phyloP scores from a whole-genome alignment of 441 rosid genomes.

The Adansonia madagascariensis region DNA sequence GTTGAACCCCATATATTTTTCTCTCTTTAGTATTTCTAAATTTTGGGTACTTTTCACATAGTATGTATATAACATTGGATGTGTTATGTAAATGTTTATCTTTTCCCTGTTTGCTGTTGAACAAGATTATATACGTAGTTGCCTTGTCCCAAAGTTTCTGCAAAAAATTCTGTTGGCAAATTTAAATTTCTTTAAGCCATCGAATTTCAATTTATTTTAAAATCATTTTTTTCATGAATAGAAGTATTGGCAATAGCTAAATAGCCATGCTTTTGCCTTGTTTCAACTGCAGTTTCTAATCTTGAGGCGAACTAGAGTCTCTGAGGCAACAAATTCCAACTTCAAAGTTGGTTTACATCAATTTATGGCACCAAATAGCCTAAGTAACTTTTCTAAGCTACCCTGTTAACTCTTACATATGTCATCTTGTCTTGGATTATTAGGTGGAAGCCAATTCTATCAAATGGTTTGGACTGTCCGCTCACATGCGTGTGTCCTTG shows the following conservation, averaged over 20 bases:
- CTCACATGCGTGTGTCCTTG: not conserved
- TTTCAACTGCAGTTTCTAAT: conserved; percentile 1
- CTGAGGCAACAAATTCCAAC: not conserved
- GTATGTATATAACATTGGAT: not conserved
- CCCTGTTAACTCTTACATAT: not conserved
- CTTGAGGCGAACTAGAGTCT: not conserved
- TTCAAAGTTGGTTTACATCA: conserved; percentile 15
- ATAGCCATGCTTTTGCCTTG: conserved; percentile 13
- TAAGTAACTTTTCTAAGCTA: conserved; percentile 1
- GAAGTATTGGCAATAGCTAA: not conserved
- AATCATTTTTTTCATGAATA: not conserved
- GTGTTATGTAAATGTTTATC: not conserved
- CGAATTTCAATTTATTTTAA: not conserved
- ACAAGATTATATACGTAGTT: not conserved
- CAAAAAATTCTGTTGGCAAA: not conserved
- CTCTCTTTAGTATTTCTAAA: not conserved
- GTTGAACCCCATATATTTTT: conserved; percentile 13
- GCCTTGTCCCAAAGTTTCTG: conserved; percentile 1
- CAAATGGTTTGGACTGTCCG: not conserved
- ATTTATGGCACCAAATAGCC: conserved; percentile 14
- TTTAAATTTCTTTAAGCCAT: not conserved
- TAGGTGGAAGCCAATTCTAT: not conserved
- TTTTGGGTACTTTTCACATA: not conserved
- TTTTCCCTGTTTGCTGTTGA: not conserved
- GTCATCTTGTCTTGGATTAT: conserved; percentile 7